Percentiles rank a stretch among this genome's conserved stretches.
These are phyloP conservation scores for Ramichloridium luteum DNA, from an alignment of 2,329 filamentous ascomycete species.

Conservation along the genomic window DNA sequence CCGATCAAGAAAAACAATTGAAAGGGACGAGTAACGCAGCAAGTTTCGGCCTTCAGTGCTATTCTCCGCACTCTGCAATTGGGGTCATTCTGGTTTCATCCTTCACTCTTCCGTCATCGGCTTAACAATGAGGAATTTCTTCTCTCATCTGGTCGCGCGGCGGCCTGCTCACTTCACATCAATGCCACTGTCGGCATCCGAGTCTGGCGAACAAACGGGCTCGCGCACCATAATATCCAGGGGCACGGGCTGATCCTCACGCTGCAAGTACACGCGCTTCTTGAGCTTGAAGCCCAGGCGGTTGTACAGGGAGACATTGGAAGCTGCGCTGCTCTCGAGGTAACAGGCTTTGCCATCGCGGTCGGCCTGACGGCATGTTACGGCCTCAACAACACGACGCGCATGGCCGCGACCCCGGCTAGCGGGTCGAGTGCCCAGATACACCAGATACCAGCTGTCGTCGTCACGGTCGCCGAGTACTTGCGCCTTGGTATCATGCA, in stretches of 20 bases:
- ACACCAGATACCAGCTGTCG: slow-evolving; percentile 70
- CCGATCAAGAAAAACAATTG: slow-evolving; percentile 1
- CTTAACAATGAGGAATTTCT: background rate
- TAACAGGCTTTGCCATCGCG: slow-evolving; percentile 56
- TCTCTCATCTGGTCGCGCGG: background rate
- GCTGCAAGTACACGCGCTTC: slow-evolving; percentile 50
- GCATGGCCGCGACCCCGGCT: slow-evolving; percentile 63
- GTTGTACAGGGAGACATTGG: slow-evolving; percentile 60
- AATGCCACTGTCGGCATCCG: slow-evolving; percentile 14
- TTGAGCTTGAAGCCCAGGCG: slow-evolving; percentile 61
- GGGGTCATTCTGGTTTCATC: slow-evolving; percentile 12
- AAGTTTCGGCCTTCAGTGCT: too few relatives aligned
- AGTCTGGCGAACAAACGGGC: slow-evolving; percentile 38
- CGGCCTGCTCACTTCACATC: slow-evolving; percentile 8
- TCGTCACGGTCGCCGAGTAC: slow-evolving; percentile 55
- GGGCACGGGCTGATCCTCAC: slow-evolving; percentile 46
- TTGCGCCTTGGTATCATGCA: slow-evolving; percentile 58
- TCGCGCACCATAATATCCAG: slow-evolving; percentile 76
- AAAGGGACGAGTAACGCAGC: background rate
- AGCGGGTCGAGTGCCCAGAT: slow-evolving; percentile 62
- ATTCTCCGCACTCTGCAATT: background rate
- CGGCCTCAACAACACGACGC: slow-evolving; percentile 56
- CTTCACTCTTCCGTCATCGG: slow-evolving; percentile 4
- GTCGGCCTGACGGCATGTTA: slow-evolving; percentile 58
- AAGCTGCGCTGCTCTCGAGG: slow-evolving; percentile 60